Base-by-base conservation (phyloP, 176 grass and related monocot species). In the Typha latifolia region DNA sequence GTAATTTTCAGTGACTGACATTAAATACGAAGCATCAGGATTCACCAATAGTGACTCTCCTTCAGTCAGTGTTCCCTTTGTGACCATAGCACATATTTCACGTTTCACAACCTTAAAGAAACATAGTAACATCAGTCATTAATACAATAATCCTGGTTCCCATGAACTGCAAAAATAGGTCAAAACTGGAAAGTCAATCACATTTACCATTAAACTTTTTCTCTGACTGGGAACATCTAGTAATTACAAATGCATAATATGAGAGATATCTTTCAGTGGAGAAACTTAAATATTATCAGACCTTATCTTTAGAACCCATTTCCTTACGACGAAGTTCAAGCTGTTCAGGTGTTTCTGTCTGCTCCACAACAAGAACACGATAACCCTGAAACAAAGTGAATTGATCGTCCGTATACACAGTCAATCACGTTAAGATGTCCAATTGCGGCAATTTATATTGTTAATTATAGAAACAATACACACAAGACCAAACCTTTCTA, bases 231-330 rank as follows among this genome's bases (percentile, higher is more conserved):
- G 52, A 20, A 57, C 16, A 57, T 57, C 14, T n/a, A 16, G 7
- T 57, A 57, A 57, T 37, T 37, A 37, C 15, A 57, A 20, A 57
- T 57, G 52, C 52, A 57, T 21, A 57, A 16, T 56, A 18, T 57
- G 16, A 4, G n/a, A 57, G 52, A 57, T 4, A 7, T 8, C 16
- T 18, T 57, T 18, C 16, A 18, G 15, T 20, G 16, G 52, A 57
- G 19, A 57, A 57, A 57, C 15, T 18, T 57, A 57, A 57, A 85
- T 68, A 27, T 57, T 71, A 62, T 61, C 69, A 76, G 77, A 97
- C 93, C 88, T 97, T 97, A 69, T 97, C 93, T 84, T 97, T 97
- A 68, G 82, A 74, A 47, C 93, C 93, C 80, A 69, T 86, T 69
- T 82, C 74, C 72, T 89, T 97, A 14, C 93, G 87, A 14, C 93